Conservation (phyloP, 2,329 filamentous ascomycete species). For the Botrytis porri region DNA sequence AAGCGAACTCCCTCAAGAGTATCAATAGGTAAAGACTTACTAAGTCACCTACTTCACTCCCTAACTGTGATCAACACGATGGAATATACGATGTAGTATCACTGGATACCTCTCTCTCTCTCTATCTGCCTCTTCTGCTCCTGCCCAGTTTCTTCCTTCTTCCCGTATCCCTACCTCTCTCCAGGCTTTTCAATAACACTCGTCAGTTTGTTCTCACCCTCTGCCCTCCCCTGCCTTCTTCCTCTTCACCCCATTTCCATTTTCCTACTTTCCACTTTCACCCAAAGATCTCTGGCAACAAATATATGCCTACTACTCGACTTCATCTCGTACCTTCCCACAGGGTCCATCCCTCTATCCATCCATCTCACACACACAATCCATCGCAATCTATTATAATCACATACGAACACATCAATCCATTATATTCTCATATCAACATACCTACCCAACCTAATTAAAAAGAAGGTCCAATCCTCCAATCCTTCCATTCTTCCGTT, state of each 20-base stretch:
- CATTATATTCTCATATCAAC: not conserved
- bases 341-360: not conserved
- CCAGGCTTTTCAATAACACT: not conserved
- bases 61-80: not conserved
- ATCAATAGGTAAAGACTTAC: not conserved
- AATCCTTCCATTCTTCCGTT: too few relatives aligned
- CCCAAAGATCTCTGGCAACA: not conserved
- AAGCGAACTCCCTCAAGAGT: not conserved
- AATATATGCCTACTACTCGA: not conserved
- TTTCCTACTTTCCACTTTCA: too few relatives aligned
- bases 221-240: too few relatives aligned
- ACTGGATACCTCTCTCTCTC: not conserved
- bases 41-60: not conserved
- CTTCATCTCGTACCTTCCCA: not conserved
- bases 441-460: not conserved
- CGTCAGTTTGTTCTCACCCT: too few relatives aligned
- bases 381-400: not conserved
- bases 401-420: not conserved
- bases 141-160: accelerated
- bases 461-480: not conserved
- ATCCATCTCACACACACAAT: not conserved
- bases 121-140: accelerated
- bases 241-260: not conserved
- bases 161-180: too few relatives aligned
- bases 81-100: not conserved